Percentiles rank a stretch among this genome's conserved stretches.
phyloP scores from a whole-genome alignment of 176 grass and related monocot species.

The Oryza longistaminata region DNA sequence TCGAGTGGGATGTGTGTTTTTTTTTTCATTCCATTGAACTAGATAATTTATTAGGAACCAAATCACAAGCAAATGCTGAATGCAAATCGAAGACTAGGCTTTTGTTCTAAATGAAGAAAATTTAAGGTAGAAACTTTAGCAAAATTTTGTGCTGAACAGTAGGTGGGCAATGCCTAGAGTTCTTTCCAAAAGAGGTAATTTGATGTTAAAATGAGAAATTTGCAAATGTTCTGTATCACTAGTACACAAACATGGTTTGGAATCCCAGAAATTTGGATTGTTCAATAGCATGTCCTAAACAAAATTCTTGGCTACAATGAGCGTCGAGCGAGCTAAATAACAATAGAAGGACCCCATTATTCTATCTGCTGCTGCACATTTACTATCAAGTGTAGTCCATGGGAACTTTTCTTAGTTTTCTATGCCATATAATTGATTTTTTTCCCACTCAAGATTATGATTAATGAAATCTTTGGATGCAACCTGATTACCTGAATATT shows the following conservation, averaged over 20 bases:
- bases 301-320: not conserved
- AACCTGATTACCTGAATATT: constrained; percentile 17
- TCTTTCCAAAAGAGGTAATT: constrained; percentile 7
- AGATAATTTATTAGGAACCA: not conserved
- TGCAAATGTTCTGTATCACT: not conserved
- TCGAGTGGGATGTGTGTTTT: not conserved
- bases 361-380: not conserved
- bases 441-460: not conserved
- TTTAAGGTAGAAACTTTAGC: not conserved
- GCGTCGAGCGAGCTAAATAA: not conserved
- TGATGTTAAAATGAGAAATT: not conserved
- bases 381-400: not conserved
- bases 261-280: not conserved
- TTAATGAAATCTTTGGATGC: not conserved
- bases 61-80: not conserved
- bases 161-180: not conserved
- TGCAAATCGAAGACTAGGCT: not conserved
- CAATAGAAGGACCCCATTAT: constrained; percentile 16
- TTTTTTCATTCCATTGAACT: not conserved
- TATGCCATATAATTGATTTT: not conserved
- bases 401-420: not conserved
- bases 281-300: not conserved
- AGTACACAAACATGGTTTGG: not conserved
- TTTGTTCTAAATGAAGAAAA: not conserved
- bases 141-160: not conserved